A percentile compares a stretch with the other conserved stretches of the same genome.
phyloP scores from a whole-genome alignment of 345 rosid genomes.

The Litchi chinensis region DNA sequence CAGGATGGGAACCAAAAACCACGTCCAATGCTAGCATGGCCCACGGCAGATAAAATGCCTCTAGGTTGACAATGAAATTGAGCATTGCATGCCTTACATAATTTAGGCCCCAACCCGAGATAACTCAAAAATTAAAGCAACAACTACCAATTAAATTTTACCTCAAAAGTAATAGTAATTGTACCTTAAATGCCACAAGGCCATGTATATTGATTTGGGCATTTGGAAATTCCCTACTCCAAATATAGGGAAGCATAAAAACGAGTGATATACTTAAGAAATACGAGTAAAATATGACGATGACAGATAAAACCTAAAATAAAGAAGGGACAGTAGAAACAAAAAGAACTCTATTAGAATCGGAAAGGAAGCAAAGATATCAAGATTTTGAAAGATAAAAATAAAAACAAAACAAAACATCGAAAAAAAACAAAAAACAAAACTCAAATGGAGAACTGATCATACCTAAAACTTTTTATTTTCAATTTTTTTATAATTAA shows the following conservation, averaged over 20 bases:
- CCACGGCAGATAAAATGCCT: conserved; percentile 98
- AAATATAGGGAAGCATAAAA: conserved; percentile 87
- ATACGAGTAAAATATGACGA: conserved; percentile 52
- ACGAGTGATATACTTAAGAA: conserved; percentile 79
- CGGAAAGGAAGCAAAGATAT: not conserved
- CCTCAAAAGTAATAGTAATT: not conserved
- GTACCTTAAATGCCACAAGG: conserved; percentile 78
- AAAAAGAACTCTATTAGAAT: not conserved
- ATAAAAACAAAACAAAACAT: not conserved
- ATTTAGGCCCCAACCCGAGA: not conserved
- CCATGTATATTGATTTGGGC: conserved; percentile 89
- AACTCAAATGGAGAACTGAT: not conserved
- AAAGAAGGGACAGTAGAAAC: conserved; percentile 15
- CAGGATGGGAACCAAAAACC: conserved; percentile 62
- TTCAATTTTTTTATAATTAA: too few relatives aligned
- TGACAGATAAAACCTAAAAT: conserved; percentile 59
- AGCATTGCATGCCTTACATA: not conserved
- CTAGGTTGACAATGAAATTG: not conserved
- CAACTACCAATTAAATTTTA: not conserved
- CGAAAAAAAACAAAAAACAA: not conserved
- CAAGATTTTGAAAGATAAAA: not conserved
- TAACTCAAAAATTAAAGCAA: not conserved
- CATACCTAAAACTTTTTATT: not conserved
- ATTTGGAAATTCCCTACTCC: conserved; percentile 95
- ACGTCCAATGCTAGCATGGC: conserved; percentile 91